Evolutionary conservation across 148 eudicot species (phyloP), one percentile per base, ranked within the genome.

Genomic region (Amaranthus cruentus): DNA sequence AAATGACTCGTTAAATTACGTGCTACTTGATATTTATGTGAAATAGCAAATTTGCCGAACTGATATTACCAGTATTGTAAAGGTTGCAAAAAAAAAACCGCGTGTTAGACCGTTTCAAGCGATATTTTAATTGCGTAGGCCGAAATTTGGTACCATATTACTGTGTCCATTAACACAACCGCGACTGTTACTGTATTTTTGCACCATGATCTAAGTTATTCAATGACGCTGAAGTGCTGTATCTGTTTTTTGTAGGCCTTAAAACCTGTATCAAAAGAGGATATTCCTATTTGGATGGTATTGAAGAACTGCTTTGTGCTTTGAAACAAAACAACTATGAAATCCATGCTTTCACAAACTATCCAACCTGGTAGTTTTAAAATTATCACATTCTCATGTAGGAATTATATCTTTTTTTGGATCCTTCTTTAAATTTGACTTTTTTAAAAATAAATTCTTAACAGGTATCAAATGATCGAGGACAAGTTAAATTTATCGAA

Each of bases 311-410:
- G 71, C 92, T 93, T 63, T 15, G 58, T 63, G 77, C 75, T 76
- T 77, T 93, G 38, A 91, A 89, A 75, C 80, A 75, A 78, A 88
- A 81, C 80, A 84, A 86, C 85, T 93, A 89, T 69, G 98, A 93
- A 85, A 89, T 93, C 79, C 98, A 93, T 67, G 88, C 98, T 74
- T 84, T 85, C 72, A 91, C 97, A 65, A 93, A 93, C 83, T 93
- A 93, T 80, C 97, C 97, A 42, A 71, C 83, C 79, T 93, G 98
- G 98, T 91, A 85, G 38, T 71, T 65, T 66, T 66, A 55, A 13
- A 75, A 57, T 68, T 69, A 60, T 12, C 28, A 13, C 13, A 48
- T 14, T 60, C 42, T 38, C 58, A 47, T 63, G 47, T 71, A 10
- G 2, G 21, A 46, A 28, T 52, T 58, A 21, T 78, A 58, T 71